phyloP scores from a whole-genome alignment of 1,284 basidiomycete species.

The Boletus sp. region DNA sequence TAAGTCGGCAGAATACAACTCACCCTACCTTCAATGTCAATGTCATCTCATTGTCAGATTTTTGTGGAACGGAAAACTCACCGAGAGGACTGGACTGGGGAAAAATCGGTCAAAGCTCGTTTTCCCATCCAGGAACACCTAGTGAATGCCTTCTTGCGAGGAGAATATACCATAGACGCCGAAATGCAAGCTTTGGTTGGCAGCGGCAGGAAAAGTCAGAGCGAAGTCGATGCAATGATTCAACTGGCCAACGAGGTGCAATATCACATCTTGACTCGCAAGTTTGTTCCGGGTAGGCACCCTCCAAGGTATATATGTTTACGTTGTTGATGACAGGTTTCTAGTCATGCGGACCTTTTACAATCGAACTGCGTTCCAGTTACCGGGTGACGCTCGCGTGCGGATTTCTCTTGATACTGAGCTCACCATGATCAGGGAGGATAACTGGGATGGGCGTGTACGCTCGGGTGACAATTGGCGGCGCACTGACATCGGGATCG shows the following conservation, averaged over 20 bases:
- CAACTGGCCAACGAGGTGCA: slow-evolving; percentile 96
- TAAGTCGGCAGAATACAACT: slow-evolving; percentile 33
- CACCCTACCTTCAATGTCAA: neutral
- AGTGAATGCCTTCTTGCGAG: slow-evolving; percentile 88
- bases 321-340: slow-evolving; percentile 2
- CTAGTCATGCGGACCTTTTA: slow-evolving; percentile 97
- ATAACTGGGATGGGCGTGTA: slow-evolving; percentile 87
- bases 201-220: slow-evolving; percentile 92
- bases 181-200: slow-evolving; percentile 88
- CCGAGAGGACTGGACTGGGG: slow-evolving; percentile 98
- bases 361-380: slow-evolving; percentile 97
- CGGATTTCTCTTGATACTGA: slow-evolving; percentile 98
- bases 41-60: slow-evolving; percentile 57
- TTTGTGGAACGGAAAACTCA: slow-evolving; percentile 99
- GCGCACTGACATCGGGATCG: slow-evolving; percentile 89
- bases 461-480: slow-evolving; percentile 91
- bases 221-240: slow-evolving; percentile 93
- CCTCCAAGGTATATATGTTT: neutral
- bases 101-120: slow-evolving; percentile 97
- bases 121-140: slow-evolving; percentile 96
- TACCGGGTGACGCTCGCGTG: slow-evolving; percentile 96
- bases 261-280: slow-evolving; percentile 84
- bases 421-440: slow-evolving; percentile 90
- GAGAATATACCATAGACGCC: slow-evolving; percentile 91
- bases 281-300: slow-evolving; percentile 71